Conservation (phyloP, 768 basidiomycete genomes). For the Kwoniella sp. region DNA sequence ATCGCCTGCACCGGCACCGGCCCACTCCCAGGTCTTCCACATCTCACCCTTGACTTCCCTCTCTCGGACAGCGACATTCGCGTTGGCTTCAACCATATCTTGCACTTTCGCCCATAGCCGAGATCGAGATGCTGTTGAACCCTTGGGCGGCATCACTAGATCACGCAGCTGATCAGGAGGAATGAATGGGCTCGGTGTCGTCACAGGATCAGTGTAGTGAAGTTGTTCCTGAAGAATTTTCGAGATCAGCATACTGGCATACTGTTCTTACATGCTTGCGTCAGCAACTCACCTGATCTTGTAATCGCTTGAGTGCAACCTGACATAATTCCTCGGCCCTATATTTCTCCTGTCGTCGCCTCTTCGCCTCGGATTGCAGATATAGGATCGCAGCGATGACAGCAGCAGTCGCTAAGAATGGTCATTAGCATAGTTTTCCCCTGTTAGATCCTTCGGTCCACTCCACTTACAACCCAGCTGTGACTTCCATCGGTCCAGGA, state of each 20-base stretch:
- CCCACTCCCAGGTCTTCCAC: constrained; percentile 55
- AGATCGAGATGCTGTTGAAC: constrained; percentile 35
- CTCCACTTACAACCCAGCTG: constrained; percentile 52
- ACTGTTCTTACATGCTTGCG: not conserved
- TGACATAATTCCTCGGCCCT: constrained; percentile 53
- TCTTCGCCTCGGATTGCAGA: constrained; percentile 33
- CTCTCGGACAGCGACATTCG: constrained; percentile 51
- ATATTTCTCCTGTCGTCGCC: constrained; percentile 43
- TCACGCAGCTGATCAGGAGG: constrained; percentile 54
- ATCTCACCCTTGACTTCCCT: constrained; percentile 49
- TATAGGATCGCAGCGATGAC: constrained; percentile 38
- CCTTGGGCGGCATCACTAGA: constrained; percentile 46
- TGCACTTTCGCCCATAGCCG: constrained; percentile 45
- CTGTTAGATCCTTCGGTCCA: no score
- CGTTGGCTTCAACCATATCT: constrained; percentile 49
- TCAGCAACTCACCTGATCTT: constrained; percentile 48
- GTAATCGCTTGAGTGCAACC: constrained; percentile 49
- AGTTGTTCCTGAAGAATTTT: constrained; percentile 41
- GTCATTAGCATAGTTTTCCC: no score
- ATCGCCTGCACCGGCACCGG: constrained; percentile 35
- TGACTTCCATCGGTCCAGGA: constrained; percentile 52
- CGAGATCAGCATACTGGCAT: not conserved
- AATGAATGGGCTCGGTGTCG: constrained; percentile 50
- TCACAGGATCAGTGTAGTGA: constrained; percentile 52
- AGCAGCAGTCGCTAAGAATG: constrained; percentile 27